phyloP scores from a whole-genome alignment of 2,329 filamentous ascomycete genomes.

The Aspergillus quadricinctus region DNA sequence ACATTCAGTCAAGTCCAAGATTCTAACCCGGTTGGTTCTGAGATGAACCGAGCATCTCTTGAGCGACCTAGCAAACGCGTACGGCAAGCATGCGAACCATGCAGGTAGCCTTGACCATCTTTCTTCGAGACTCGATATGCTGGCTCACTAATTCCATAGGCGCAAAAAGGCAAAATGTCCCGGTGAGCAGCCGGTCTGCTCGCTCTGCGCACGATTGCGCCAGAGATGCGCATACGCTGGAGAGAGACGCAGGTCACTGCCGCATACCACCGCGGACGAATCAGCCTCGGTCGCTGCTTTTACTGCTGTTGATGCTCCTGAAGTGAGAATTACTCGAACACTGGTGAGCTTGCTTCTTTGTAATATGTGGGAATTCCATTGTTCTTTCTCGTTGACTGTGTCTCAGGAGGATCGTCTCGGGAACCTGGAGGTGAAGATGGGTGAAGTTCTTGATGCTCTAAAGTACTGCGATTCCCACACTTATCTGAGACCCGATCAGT shows the following conservation, averaged over 20 bases:
- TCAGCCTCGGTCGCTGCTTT: slow-evolving; percentile 8
- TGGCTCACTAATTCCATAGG: slow-evolving; percentile 26
- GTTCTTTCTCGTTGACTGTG: not conserved
- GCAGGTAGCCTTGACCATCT: slow-evolving; percentile 29
- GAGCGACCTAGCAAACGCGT: slow-evolving; percentile 33
- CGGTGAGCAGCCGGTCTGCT: slow-evolving; percentile 48
- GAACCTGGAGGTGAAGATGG: slow-evolving; percentile 30
- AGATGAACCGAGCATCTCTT: slow-evolving; percentile 11
- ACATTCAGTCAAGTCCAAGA: not conserved
- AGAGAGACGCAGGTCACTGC: slow-evolving; percentile 23
- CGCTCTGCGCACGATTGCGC: slow-evolving; percentile 46
- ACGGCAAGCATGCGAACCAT: slow-evolving; percentile 41
- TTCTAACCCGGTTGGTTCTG: not conserved
- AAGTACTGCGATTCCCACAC: slow-evolving; percentile 21
- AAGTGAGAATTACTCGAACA: slow-evolving; percentile 10
- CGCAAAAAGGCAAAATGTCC: slow-evolving; percentile 51
- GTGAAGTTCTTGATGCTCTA: slow-evolving; percentile 32
- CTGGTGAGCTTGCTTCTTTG: slow-evolving; percentile 15
- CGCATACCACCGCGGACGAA: slow-evolving; percentile 9
- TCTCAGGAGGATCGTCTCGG: slow-evolving; percentile 32
- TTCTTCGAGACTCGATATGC: not conserved
- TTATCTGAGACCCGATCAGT: slow-evolving; percentile 1
- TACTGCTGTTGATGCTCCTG: not conserved
- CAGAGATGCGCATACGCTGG: slow-evolving; percentile 46
- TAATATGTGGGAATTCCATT: not conserved